Evolutionary conservation across 1,139 yeast genomes (phyloP), one percentile per base, ranked within the genome.

Genomic region (Schizosaccharomyces versatilis): DNA sequence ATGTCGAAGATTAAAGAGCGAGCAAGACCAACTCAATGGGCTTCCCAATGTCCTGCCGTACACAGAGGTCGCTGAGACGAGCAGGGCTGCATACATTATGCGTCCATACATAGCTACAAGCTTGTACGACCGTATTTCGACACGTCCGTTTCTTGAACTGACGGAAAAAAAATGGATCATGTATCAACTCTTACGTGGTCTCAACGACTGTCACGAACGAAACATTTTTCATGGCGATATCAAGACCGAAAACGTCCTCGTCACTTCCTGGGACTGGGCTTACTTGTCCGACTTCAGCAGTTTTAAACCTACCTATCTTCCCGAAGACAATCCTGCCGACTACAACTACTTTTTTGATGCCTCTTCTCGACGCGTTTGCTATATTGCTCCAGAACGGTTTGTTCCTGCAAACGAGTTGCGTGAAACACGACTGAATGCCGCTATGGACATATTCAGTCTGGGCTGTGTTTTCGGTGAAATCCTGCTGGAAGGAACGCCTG

Each of bases 321-420:
- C 97, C 0, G 95, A 84, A 61, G 94, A 86, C 62, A 90, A 93
- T 63, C 97, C 97, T 0, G 84, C 90, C n/a, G 90, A 83, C 61
- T 90, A 83, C 63, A 79, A 94, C 0, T 90, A 88, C 64, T 93
- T 80, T 66, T 93, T 86, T 65, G 97, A 90, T 67, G 83, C 90
- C 3, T 83, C 94, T 1, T 85, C 78, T 63, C 71, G 97, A 60
- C 73, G 95, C 62, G 77, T 80, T 2, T 90, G 98, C 67, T 90
- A 88, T 65, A 68, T 93, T 54, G 97, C 98, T 0, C 98, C 99
- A 0, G 99, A 93, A 65, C 69, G 98, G 59, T 90, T 93, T 64
- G 71, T 76, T 36, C 59, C 64, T 1, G 66, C 62, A 41, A 44
- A 56, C 38, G 62, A 54, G 56, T 66, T 67, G 12, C 36, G n/a